Evolutionary conservation across 2,329 filamentous ascomycete genomes (phyloP), one percentile per base, ranked within the genome.

Genomic region (Aspergillus puulaauensis): DNA sequence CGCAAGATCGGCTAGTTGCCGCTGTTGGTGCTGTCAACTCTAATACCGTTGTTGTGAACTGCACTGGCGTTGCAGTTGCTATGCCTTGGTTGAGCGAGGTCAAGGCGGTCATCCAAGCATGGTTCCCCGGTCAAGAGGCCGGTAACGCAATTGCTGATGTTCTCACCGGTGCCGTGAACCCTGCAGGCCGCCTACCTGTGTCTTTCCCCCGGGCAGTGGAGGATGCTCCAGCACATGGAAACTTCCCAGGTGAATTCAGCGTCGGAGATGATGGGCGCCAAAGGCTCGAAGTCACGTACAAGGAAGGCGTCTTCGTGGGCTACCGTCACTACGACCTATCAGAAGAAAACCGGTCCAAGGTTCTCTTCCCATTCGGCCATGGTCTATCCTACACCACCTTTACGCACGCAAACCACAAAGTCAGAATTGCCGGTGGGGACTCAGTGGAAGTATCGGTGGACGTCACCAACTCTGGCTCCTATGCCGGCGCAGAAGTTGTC

Each of bases 351-450:
- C 78, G 79, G 24, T 80, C 87, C 50, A 74, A 79, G 5, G 86
- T 86, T 0, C 78, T 89, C 0, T 91, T 90, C 73, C 80, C 87
- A 27, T 91, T 91, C 63, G 89, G 89, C 11, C 87, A 90, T 69
- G 89, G 89, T 1, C 79, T 91, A 7, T 89, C 86, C 0, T 92
- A 91, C 71, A 90, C 88, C 0, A 82, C 76, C 0, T 91, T 91
- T 69, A 79, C 82, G 47, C 51, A 59, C 5, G 35, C 21, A 9
- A 54, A 55, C 23, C 52, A 48, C 45, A 35, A 23, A 40, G 56
- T 45, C 14, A 41, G 23, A 2, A 12, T 55, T 51, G 19, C n/a
- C 12, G 33, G 43, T 4, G 41, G 43, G 8, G 21, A 19, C 48
- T 21, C 33, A 2, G 15, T 52, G 6, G 44, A 41, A 35, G 51